Base-by-base conservation (phyloP, 164 flowering plant species). In the Sedum album region DNA sequence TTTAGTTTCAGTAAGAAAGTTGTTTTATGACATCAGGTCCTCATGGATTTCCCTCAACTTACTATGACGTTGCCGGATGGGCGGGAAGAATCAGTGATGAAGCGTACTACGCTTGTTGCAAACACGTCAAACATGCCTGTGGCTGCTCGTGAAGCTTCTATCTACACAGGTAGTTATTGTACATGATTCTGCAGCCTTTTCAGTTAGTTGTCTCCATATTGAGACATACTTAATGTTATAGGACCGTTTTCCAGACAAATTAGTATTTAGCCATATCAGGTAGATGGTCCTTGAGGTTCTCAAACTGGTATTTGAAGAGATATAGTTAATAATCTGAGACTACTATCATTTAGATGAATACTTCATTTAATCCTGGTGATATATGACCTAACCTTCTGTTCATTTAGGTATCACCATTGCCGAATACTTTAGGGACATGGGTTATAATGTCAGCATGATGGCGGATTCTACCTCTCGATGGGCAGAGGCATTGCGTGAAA, bases 41-140 rank as follows among this genome's bases (percentile, higher is more conserved):
- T 95, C 73, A 95, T 95, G 97, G 99, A 95, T 78, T 95, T 95
- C 73, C 99, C 99, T 68, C 99, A 95, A 89, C 77, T 95, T 82
- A 95, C 99, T 65, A 95, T 95, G 99, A 95, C 99, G 68, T 79
- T 95, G 74, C 99, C 99, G 80, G 99, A 95, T 85, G 99, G 99
- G 48, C 96, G 99, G 77, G 99, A 95, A 82, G 99, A 95, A 80
- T 95, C 99, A 78, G 99, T 95, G 69, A 95, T 95, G 99, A 95
- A 95, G 82, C 97, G 99, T 30, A 95, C 99, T 23, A 95, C 99
- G 53, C 97, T 95, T 75, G 99, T 95, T 48, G 99, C 99, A 66
- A 95, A 95, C 80, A 95, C 99, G 68, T 95, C 99, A 55, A 95
- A 95, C 77, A 95, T 95, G 99, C 99, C 99, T 66, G 99, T 95